Base-by-base conservation (phyloP, 129 eudicot genomes). In the carrot (Daucus carota) region DNA sequence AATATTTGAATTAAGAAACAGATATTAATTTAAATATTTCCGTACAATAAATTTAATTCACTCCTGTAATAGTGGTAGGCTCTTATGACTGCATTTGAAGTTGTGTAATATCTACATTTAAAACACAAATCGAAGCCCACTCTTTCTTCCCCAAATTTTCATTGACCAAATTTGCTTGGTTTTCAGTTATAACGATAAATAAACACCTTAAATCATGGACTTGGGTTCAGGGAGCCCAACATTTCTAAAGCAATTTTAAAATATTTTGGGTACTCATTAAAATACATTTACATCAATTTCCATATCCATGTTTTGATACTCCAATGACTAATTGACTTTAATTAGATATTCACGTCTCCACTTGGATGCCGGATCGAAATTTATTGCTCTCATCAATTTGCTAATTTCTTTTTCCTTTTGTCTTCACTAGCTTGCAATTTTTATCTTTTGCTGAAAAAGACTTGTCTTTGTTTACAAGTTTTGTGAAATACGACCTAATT, bases 201-300 rank as follows among this genome's bases (percentile, higher is more conserved):
- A 45, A 13, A 24, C 65, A n/a, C 77, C 82, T 34, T 44, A 8
- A 20, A 76, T 76, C 62, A 14, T 60, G 84, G 80, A 71, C 74
- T 62, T 40, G 45, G 46, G 28, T 62, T 80, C 36, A 76, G 65
- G 10, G 65, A 57, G 32, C 66, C 57, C 72, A 24, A 12, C 78
- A 40, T 54, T 11, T 24, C 43, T 40, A 40, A 54, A 50, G 10
- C 59, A 50, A 18, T 18, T 20, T 18, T 45, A 1, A 12, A 12
- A 13, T 45, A 4, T 12, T 45, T 8, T 8, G 2, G 12, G 18
- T 45, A 8, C 0, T 14, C 12, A 13, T 45, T 45, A 45, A 20
- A 20, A 40, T 40, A 20, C 3, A 3, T 5, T 50, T 1, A 20
- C 59, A 18, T 48, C 24, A 20, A 20, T 48, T 18, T 48, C 59